Base-by-base conservation (phyloP, 1,284 basidiomycete species). In the Ganoderma lingzhi region DNA sequence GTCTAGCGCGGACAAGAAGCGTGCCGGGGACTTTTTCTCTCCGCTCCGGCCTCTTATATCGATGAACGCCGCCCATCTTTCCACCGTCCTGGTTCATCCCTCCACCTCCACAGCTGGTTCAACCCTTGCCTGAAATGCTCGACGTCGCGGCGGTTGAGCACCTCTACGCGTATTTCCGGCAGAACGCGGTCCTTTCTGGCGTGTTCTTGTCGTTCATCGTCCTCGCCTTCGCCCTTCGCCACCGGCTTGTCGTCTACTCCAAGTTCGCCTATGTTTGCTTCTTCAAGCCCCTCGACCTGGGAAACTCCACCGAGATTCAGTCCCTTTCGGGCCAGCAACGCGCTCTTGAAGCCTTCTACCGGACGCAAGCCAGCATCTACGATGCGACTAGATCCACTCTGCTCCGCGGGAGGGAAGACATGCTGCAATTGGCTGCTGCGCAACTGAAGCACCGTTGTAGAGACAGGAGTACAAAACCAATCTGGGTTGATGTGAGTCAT, bases 241-340 rank as follows among this genome's bases (percentile, higher is more conserved):
- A 59, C 8, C 62, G 32, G 10, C n/a, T 74, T 0, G 41, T 61
- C 62, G 42, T 65, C 8, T 74, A 74, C 62, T 64, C 70, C 65
- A 73, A 66, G 63, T 74, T 74, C 67, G 70, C 67, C 58, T 74
- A 74, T 60, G 71, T 71, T 4, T 74, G 73, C 55, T 74, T 74
- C 65, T 69, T 74, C 65, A 74, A 74, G 53, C 73, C 73, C 17
- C 66, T 74, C 53, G 62, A 71, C 4, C 68, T 63, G 15, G 68
- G 70, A 0, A 71, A 73, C 32, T 35, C 65, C 3, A 56, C 70
- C 17, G 68, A 72, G 42, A 66, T 70, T 12, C 66, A 70, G 44
- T 58, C 68, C 15, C 63, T 73, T 2, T 65, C 48, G 17, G 71
- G 73, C 42, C 73, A 74, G 66, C 73, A 74, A 48, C 71, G 67